A percentile compares a stretch with the other conserved stretches of the same genome.
Evolutionary conservation across 208 protist species (phyloP).

Genomic region (Leishmania major): DNA sequence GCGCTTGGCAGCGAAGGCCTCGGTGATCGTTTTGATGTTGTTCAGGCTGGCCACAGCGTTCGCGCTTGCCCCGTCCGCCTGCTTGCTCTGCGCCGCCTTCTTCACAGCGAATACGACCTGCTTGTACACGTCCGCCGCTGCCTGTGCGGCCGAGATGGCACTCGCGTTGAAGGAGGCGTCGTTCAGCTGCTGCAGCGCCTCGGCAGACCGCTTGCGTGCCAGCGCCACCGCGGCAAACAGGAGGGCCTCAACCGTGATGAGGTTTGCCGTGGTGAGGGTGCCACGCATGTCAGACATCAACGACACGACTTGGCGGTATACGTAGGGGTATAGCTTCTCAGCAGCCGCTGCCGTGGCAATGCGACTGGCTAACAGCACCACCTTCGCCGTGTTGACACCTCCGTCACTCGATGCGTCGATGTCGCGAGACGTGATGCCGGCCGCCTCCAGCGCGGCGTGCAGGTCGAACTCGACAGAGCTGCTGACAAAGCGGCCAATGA

Average conservation of each 20-base stretch:
- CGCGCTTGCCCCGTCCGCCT: conserved; percentile 44
- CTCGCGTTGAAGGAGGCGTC: conserved; percentile 57
- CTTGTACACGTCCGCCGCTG: conserved; percentile 25
- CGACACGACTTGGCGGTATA: conserved; percentile 26
- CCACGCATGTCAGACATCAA: conserved; percentile 24
- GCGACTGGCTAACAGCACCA: conserved; percentile 55
- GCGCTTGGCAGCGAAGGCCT: conserved; percentile 59
- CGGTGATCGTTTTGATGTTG: conserved; percentile 68
- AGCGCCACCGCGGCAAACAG: conserved; percentile 64
- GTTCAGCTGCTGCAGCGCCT: conserved; percentile 69
- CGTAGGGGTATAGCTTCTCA: conserved; percentile 53
- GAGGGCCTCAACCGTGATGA: conserved; percentile 72
- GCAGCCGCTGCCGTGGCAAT: conserved; percentile 56
- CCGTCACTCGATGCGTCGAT: conserved; percentile 28
- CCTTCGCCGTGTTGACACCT: conserved; percentile 52
- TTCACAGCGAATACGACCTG: conserved; percentile 48
- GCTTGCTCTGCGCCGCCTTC: conserved; percentile 31
- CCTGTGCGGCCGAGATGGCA: conserved; percentile 32
- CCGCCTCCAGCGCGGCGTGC: conserved; percentile 47
- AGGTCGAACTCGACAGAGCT: conserved; percentile 49
- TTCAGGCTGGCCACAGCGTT: conserved; percentile 54
- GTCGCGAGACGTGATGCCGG: conserved; percentile 31
- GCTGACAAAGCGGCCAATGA: conserved; percentile 54
- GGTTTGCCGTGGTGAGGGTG: conserved; percentile 52
- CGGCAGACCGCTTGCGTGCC: conserved; percentile 54